A percentile compares a stretch with the other conserved stretches of the same genome.
These are phyloP conservation scores for Mortierella sp. DNA, from an alignment of 371 early-diverging fungal genomes.

Conservation along the genomic window DNA sequence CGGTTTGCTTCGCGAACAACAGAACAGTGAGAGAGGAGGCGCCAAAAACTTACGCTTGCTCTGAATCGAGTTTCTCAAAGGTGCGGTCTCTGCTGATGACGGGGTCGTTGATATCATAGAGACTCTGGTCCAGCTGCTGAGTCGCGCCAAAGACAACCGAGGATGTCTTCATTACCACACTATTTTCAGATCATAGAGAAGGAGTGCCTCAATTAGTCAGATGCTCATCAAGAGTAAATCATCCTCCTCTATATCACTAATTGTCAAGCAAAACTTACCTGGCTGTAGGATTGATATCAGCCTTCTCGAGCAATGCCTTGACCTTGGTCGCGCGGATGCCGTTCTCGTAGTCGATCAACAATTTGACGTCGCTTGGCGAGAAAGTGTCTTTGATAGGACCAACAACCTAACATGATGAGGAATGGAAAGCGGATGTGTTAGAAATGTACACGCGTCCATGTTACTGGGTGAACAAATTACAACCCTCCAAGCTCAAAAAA, in stretches of 20 bases:
- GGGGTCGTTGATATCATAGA: constrained; percentile 50
- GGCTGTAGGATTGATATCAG: constrained; percentile 17
- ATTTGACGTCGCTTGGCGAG: constrained; percentile 62
- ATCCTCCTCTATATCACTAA: neutral
- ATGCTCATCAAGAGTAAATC: neutral
- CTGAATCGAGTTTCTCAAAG: constrained; percentile 28
- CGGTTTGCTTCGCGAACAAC: neutral
- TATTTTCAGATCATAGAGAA: constrained; percentile 8
- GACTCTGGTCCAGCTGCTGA: constrained; percentile 37
- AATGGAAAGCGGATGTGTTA: neutral
- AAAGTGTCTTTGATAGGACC: constrained; percentile 69
- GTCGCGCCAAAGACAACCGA: constrained; percentile 28
- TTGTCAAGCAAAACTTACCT: constrained; percentile 11
- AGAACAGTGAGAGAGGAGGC: neutral
- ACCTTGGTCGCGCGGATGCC: constrained; percentile 59
- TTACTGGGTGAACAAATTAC: neutral
- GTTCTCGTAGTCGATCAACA: constrained; percentile 64
- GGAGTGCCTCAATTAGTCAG: neutral
- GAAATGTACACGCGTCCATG: neutral
- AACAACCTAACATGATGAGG: constrained; percentile 51
- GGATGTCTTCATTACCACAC: constrained; percentile 39
- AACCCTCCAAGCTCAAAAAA: constrained; percentile 4
- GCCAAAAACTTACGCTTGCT: constrained; percentile 37
- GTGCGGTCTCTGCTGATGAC: constrained; percentile 32
- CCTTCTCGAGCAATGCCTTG: constrained; percentile 44